Percentiles rank a stretch among this genome's conserved stretches.
phyloP scores from a whole-genome alignment of 768 basidiomycete species.

The Arthromyces matolae region DNA sequence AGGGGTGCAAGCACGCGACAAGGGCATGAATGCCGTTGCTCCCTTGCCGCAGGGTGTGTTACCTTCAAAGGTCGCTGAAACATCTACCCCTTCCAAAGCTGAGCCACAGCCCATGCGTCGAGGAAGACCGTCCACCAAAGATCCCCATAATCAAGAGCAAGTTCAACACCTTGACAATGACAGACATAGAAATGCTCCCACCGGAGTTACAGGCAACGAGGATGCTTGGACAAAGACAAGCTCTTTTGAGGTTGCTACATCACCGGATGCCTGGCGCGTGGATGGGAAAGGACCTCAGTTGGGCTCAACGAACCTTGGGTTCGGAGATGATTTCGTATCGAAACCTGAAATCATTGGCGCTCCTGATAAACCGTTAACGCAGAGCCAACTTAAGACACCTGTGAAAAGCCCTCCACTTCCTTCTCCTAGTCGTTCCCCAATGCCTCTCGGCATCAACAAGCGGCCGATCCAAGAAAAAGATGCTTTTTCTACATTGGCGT shows the following conservation, averaged over 20 bases:
- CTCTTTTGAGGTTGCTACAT: slow-evolving; percentile 16
- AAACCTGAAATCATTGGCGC: slow-evolving; percentile 55
- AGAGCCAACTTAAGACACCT: slow-evolving; percentile 12
- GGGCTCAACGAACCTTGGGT: slow-evolving; percentile 33
- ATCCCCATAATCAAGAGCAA: slow-evolving; percentile 5
- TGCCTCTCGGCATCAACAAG: slow-evolving; percentile 8
- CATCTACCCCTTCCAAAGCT: slow-evolving; percentile 33
- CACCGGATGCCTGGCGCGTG: slow-evolving; percentile 41
- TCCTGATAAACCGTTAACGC: slow-evolving; percentile 19
- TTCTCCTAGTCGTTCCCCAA: slow-evolving; percentile 2
- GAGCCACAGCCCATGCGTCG: slow-evolving; percentile 12
- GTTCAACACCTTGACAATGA: slow-evolving; percentile 4
- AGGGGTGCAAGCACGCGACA: slow-evolving; percentile 69
- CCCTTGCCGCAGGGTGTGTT: slow-evolving; percentile 74
- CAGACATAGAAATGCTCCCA: slow-evolving; percentile 30
- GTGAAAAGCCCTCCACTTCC: slow-evolving; percentile 14
- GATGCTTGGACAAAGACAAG: slow-evolving; percentile 39
- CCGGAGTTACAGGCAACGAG: slow-evolving; percentile 36
- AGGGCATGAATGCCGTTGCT: slow-evolving; percentile 74
- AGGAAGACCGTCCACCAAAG: slow-evolving; percentile 13
- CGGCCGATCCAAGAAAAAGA: slow-evolving; percentile 43
- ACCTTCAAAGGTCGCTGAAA: slow-evolving; percentile 24
- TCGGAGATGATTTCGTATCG: slow-evolving; percentile 67
- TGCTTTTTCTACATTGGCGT: slow-evolving; percentile 75
- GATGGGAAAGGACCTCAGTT: slow-evolving; percentile 19